Base-by-base conservation (phyloP, 768 basidiomycete genomes). In the Podaxis carcinomalis region DNA sequence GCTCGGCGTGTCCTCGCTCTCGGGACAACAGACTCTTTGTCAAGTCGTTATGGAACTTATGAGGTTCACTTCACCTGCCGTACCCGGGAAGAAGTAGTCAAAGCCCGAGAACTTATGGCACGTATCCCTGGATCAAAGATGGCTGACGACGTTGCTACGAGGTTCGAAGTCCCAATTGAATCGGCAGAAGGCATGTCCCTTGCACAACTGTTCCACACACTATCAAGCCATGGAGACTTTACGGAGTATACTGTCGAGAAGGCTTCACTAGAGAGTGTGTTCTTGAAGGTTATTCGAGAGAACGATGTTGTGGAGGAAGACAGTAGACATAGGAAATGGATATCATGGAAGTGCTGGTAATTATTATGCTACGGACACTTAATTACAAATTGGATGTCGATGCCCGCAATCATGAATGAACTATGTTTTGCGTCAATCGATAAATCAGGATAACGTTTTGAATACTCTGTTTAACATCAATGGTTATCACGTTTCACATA, bases 121-220 rank as follows among this genome's bases (percentile, higher is more conserved):
- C 77, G 71, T 3, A 83, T 75, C 37, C 87, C 88, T 1, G 85
- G 85, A 6, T 80, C 86, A 14, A 78, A 82, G 3, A 81, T 84
- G 75, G 85, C 84, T 4, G 87, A 90, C 64, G 89, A 90, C 65
- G 87, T 90, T 14, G 88, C 87, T 1, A 89, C 88, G 1, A 83
- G 88, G 1, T 90, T 89, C 68, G 87, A 90, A 68, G 87, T 90
- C 7, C 87, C 88, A 7, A 77, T 89, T 47, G 70, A 74, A 44
- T 60, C 65, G 16, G 63, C 65, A 5, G 69, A 70, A 47, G 77
- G 76, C 0, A 70, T 83, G 65, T 77, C 88, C 4, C 77, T 90
- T 13, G 80, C 86, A 1, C 74, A 77, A 27, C 77, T 90, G 5
- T 90, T 89, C 74, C 78, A 77, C 58, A 69, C 79, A 25, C 75